Conservation (phyloP, 2,329 filamentous ascomycete genomes). For the Colletotrichum filicis region DNA sequence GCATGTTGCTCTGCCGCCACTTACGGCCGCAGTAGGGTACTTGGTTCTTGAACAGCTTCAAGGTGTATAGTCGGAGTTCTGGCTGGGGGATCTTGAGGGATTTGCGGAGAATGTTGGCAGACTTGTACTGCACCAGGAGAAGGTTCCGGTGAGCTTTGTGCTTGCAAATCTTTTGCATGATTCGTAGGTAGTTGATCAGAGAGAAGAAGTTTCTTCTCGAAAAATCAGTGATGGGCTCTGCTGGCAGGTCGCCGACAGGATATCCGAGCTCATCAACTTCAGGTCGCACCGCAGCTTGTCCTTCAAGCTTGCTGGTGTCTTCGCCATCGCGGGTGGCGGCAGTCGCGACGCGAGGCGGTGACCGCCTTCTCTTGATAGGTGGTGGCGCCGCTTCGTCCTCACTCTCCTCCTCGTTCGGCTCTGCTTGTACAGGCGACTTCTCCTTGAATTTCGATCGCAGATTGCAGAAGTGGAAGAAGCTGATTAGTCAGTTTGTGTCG, state of each 20-base stretch:
- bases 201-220: conserved; percentile 96
- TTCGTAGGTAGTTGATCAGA: conserved; percentile 92
- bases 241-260: conserved; percentile 76
- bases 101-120: conserved; percentile 90
- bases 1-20: conserved; percentile 98
- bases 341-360: conserved; percentile 51
- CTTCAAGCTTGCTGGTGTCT: conserved; percentile 45
- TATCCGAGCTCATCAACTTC: conserved; percentile 90
- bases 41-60: conserved; percentile 98
- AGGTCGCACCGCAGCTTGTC: conserved; percentile 54
- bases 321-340: conserved; percentile 39
- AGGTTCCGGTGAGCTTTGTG: conserved; percentile 95
- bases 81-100: conserved; percentile 90
- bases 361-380: conserved; percentile 75
- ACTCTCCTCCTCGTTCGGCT: conserved; percentile 50
- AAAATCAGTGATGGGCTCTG: conserved; percentile 86
- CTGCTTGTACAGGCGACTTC: conserved; percentile 39
- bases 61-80: conserved; percentile 88
- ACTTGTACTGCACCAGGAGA: conserved; percentile 95
- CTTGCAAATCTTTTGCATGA: conserved; percentile 98
- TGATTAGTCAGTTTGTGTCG: conserved; percentile 45
- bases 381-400: conserved; percentile 87
- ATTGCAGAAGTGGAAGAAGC: conserved; percentile 93
- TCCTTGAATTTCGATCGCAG: conserved; percentile 66
- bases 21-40: conserved; percentile 98